Conservation (phyloP, 768 basidiomycete species). For the Hypholoma sublateritium region DNA sequence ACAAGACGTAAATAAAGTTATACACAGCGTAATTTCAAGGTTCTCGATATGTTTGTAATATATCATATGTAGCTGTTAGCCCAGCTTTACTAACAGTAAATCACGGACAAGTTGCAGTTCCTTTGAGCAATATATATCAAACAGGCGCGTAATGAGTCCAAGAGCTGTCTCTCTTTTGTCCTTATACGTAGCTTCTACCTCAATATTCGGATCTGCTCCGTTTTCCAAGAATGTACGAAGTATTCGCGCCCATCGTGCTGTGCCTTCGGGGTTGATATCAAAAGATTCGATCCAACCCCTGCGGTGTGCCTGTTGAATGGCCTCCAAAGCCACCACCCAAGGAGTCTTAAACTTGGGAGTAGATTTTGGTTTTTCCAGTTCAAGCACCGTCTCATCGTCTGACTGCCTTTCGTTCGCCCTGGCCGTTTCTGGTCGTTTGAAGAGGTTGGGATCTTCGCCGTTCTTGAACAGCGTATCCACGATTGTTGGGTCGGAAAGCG, state of each 20-base stretch:
- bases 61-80: background rate
- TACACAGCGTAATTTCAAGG: no score
- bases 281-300: slow-evolving; percentile 8
- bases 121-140: background rate
- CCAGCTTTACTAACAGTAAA: background rate
- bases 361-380: background rate
- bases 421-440: background rate
- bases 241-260: slow-evolving; percentile 8
- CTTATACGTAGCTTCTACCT: slow-evolving; percentile 5
- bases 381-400: background rate
- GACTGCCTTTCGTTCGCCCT: background rate
- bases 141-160: slow-evolving; percentile 3
- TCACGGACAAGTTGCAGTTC: background rate
- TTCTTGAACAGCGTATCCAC: slow-evolving; percentile 9
- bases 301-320: slow-evolving; percentile 8
- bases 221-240: slow-evolving; percentile 7
- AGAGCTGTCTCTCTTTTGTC: slow-evolving; percentile 7
- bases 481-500: slow-evolving; percentile 5
- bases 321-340: slow-evolving; percentile 8
- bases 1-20: no score
- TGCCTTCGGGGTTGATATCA: slow-evolving; percentile 8
- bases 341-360: slow-evolving; percentile 6
- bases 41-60: background rate
- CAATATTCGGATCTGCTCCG: slow-evolving; percentile 5
- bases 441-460: slow-evolving; percentile 9